Evolutionary conservation across 257 asterid genomes (phyloP).

Genomic region (Euphrasia confusa): DNA sequence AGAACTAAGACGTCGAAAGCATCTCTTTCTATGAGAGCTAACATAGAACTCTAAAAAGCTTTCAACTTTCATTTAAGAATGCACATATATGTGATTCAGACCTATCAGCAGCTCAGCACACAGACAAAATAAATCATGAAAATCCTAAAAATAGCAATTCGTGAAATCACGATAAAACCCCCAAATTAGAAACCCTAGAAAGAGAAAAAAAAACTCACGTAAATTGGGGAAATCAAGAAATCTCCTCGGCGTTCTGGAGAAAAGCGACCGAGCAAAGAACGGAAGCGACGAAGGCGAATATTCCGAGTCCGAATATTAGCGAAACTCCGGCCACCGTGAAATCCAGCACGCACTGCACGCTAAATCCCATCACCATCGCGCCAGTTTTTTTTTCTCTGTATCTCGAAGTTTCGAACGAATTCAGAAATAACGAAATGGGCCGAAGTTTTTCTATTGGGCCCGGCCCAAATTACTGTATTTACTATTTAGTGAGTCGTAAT

Average conservation of each 20-base stretch:
- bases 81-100: background rate
- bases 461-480: too few species aligned
- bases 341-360: slow-evolving; percentile 75
- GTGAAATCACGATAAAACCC: background rate
- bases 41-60: too few species aligned
- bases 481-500: too few species aligned
- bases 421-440: background rate
- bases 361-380: slow-evolving; percentile 59
- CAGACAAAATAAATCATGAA: background rate
- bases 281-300: slow-evolving; percentile 78
- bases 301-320: slow-evolving; percentile 76
- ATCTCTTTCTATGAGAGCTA: too few species aligned
- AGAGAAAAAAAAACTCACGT: background rate
- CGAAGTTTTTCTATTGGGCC: background rate
- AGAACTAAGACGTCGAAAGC: too few species aligned
- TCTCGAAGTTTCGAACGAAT: background rate
- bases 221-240: slow-evolving; percentile 6
- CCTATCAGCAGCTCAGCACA: background rate
- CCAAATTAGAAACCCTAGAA: background rate
- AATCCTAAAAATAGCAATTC: background rate
- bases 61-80: too few species aligned
- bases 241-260: slow-evolving; percentile 75
- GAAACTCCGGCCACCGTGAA: slow-evolving; percentile 81
- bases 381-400: slow-evolving; percentile 20
- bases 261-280: slow-evolving; percentile 91